Evolutionary conservation across 768 basidiomycete genomes (phyloP).

Genomic region (Strobilomyces echinocephalus): DNA sequence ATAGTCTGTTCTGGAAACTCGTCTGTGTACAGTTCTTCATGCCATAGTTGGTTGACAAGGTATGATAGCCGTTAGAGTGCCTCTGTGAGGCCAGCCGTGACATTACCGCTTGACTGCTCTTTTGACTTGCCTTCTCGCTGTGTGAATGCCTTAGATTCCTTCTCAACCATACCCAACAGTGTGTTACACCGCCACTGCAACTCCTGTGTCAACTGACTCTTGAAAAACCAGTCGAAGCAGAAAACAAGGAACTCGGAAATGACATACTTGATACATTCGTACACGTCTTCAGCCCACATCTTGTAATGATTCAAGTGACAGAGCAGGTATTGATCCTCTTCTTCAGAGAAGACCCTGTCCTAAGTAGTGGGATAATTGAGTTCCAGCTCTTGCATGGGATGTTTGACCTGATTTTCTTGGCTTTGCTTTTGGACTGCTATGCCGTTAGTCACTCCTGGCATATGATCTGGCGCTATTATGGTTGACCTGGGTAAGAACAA

Average conservation of each 20-base stretch:
- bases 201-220: conserved; percentile 87
- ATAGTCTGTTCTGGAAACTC: too few species aligned
- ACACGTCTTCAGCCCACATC: conserved; percentile 82
- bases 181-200: conserved; percentile 85
- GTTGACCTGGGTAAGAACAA: too few species aligned
- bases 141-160: conserved; percentile 69
- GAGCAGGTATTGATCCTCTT: conserved; percentile 93
- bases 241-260: conserved; percentile 34
- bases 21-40: too few species aligned
- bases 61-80: too few species aligned
- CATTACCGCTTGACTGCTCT: too few species aligned
- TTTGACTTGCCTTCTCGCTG: conserved; percentile 65
- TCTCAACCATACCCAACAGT: conserved; percentile 83
- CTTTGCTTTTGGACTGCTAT: too few species aligned
- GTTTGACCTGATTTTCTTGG: conserved; percentile 76
- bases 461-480: too few species aligned
- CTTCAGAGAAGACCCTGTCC: conserved; percentile 94
- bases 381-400: conserved; percentile 96
- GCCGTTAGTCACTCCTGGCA: too few species aligned
- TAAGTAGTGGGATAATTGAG: conserved; percentile 94
- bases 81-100: too few species aligned
- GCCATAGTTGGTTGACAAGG: too few species aligned
- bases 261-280: conserved; percentile 91
- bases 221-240: conserved; percentile 98
- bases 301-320: conserved; percentile 89